Conservation (phyloP, 441 rosid genomes). For the Rhodomyrtus psidioides region DNA sequence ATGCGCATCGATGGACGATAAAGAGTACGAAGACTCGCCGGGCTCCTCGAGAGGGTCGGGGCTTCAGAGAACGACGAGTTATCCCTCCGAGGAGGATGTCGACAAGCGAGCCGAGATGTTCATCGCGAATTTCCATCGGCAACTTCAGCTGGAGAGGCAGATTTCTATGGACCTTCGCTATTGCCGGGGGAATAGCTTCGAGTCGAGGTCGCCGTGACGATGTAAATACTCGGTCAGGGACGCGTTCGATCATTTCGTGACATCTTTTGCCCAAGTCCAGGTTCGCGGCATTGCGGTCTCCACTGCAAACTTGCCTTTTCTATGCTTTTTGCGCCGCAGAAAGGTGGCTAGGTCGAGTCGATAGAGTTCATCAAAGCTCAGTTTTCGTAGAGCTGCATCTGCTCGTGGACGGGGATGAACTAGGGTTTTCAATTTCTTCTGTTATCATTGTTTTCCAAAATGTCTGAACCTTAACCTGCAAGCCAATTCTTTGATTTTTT, state of each 20-base stretch:
- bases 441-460: not conserved
- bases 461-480: not conserved
- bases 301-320: not conserved
- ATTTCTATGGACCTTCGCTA: constrained; percentile 54
- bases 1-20: constrained; percentile 4
- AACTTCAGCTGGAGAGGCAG: constrained; percentile 79
- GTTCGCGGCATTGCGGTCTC: not conserved
- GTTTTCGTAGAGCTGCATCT: not conserved
- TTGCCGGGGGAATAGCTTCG: constrained; percentile 24
- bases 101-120: constrained; percentile 70
- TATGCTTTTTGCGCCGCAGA: not conserved
- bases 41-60: constrained; percentile 9
- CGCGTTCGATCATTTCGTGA: not conserved
- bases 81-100: constrained; percentile 54
- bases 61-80: constrained; percentile 36
- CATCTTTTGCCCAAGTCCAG: not conserved
- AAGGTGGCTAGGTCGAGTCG: not conserved
- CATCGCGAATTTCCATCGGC: constrained; percentile 59
- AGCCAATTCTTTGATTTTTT: not conserved
- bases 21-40: constrained; percentile 6
- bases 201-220: not conserved
- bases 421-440: not conserved
- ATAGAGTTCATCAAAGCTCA: not conserved
- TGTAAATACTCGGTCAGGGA: not conserved
- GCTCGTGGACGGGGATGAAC: not conserved